Evolutionary conservation across 192 early-diverging fungal species (phyloP), one percentile per base, ranked within the genome.

Genomic region (Phlyctochytrium bullatum): DNA sequence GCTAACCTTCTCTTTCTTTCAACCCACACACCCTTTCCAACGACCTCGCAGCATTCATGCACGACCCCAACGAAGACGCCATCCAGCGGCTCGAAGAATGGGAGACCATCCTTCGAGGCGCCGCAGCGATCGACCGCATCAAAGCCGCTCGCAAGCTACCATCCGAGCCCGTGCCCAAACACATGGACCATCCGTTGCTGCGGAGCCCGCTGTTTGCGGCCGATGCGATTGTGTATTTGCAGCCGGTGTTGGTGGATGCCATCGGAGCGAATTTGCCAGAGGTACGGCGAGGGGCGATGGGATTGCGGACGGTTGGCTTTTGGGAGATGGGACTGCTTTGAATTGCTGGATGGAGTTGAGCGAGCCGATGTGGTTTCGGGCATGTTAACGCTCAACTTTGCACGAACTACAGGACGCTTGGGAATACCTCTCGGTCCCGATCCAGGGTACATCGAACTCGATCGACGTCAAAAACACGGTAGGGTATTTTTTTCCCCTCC

Each of bases 171-270:
- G 40, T 14, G 40, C 10, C 40, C 40, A 47, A 20, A 20, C 6
- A 6, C 23, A 31, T 34, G 50, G 68, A 69, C 36, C 68, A 58
- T 25, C 60, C 68, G 16, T 50, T 69, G 40, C 69, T 80, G 34
- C 64, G 73, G 3, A 68, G 65, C 34, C 78, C 78, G 54, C 61
- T 80, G 36, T 80, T 59, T 57, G 75, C 75, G 16, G 73, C 78
- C 27, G 78, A 80, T 36, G 67, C 73, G 10, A 74, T 75, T 34
- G 63, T 80, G 50, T 59, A 68, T 25, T 66, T 77, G 40, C 62
- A 54, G 32, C 78, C 78, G 10, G 67, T 69, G 32, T 64, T 83
- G 62, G 73, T 83, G 1, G 81, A 83, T 64, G 71, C 78, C 33
- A 75, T 82, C 47, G 60, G 69, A 4, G 79, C 74, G 2, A 62